These are phyloP conservation scores for Colletotrichum truncatum DNA, from an alignment of 2,329 filamentous ascomycete species.

Conservation along the genomic window DNA sequence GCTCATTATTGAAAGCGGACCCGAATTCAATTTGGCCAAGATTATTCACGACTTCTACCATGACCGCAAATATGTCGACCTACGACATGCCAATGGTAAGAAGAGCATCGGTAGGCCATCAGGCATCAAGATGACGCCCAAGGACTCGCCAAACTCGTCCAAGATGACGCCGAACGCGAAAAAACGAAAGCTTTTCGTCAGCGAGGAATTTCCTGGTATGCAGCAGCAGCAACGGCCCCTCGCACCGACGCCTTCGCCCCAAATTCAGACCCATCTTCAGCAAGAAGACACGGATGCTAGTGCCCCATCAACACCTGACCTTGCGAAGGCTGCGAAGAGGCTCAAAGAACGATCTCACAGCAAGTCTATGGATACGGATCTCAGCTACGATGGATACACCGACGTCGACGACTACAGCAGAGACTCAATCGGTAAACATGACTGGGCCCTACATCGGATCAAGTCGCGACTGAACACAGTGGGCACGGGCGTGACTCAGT, in stretches of 20 bases:
- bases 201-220: constrained; percentile 6
- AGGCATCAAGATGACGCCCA: constrained; percentile 49
- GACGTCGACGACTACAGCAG: constrained; percentile 61
- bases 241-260: constrained; percentile 1
- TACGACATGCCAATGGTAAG: constrained; percentile 62
- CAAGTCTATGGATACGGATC: constrained; percentile 42
- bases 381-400: constrained; percentile 57
- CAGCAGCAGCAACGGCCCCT: constrained; percentile 4
- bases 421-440: constrained; percentile 52
- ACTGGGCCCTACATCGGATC: constrained; percentile 63
- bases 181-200: constrained; percentile 41
- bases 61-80: constrained; percentile 58
- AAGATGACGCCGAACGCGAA: constrained; percentile 37
- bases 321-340: constrained; percentile 12
- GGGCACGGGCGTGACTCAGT: constrained; percentile 59
- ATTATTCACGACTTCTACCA: constrained; percentile 65
- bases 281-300: neutral
- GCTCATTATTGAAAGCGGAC: constrained; percentile 50
- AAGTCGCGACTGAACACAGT: constrained; percentile 58
- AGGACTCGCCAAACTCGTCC: constrained; percentile 16
- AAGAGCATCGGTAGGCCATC: constrained; percentile 67
- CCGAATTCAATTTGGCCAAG: constrained; percentile 60
- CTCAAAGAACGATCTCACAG: neutral
- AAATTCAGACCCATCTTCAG: neutral
- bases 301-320: constrained; percentile 11